These are phyloP conservation scores for Emergomyces orientalis DNA, from an alignment of 2,329 filamentous ascomycete species.

Conservation along the genomic window DNA sequence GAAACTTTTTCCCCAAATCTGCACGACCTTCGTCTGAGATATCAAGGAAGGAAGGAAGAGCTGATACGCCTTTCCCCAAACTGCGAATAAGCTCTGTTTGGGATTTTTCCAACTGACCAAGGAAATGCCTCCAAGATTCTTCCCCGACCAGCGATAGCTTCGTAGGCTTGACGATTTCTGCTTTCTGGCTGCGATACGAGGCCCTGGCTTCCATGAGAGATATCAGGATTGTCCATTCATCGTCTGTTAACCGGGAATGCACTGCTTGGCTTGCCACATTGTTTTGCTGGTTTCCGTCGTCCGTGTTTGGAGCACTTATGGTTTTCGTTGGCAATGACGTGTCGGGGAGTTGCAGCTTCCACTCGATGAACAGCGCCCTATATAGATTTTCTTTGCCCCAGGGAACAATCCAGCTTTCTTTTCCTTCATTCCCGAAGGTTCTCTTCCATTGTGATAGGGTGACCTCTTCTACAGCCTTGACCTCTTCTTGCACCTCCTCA, in stretches of 20 bases:
- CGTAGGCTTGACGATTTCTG: background rate
- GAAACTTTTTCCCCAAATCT: background rate
- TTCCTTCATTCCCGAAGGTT: background rate
- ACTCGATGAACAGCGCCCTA: conserved; percentile 5
- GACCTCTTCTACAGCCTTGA: background rate
- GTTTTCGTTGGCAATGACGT: background rate
- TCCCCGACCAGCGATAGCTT: background rate
- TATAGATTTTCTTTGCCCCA: conserved; percentile 2
- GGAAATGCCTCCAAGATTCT: background rate
- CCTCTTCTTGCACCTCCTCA: conserved; percentile 1
- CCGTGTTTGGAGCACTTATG: background rate
- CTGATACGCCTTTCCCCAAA: background rate
- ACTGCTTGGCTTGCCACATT: background rate
- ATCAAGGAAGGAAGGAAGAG: background rate
- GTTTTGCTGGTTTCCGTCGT: background rate
- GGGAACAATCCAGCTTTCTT: conserved; percentile 2
- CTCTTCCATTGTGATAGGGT: background rate
- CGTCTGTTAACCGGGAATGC: background rate
- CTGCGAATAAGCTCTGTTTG: background rate
- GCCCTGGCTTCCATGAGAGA: background rate
- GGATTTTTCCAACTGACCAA: background rate
- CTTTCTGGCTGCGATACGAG: too few species aligned
- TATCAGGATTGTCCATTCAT: background rate
- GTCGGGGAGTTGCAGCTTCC: conserved; percentile 4
- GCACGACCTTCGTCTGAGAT: background rate